Evolutionary conservation across 2,329 filamentous ascomycete species (phyloP), one percentile per base, ranked within the genome.

Genomic region (Diaporthe sp.): DNA sequence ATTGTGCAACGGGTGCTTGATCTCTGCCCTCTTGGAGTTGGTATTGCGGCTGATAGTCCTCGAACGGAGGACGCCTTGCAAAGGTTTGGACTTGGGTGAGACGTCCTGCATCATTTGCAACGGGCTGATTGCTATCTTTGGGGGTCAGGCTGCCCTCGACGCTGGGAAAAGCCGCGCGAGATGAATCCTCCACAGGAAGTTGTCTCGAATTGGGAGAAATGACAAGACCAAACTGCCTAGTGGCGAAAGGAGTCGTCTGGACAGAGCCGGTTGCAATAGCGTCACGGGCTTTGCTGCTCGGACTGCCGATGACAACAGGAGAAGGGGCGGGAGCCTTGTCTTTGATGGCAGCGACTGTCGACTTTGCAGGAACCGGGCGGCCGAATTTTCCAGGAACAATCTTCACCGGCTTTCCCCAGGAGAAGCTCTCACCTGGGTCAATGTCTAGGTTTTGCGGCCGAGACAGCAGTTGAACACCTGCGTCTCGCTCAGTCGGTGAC

Each of bases 391-490:
- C 71, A 19, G 74, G 74, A 10, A 25, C 51, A 31, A 72, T 44
- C 34, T 57, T 75, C 31, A 67, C 17, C 31, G 71, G 67, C 46
- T 72, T 65, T 19, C 53, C 67, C n/a, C 71, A 77, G 8, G 42
- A 31, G 60, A 76, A 77, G 57, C 76, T 72, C 49, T 42, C 42
- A 25, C 51, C 68, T 19, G 72, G 65, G 22, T 77, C 74, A 46
- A 70, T 28, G 25, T 58, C 57, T 12, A 60, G 31, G n/a, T 51
- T 19, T n/a, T 58, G 61, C 12, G 57, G 53, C 25, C 73, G 73
- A 31, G 61, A 57, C 28, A 77, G 58, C 49, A 75, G 58, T 8
- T 72, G 70, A 22, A 57, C 37, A 7, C 25, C 34, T 4, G 9
- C 31, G 5, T 65, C 34, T 19, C 2, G 37, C 15, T 46, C 34